Evolutionary conservation across 179 eudicot genomes (phyloP).

Genomic region (Drosera spatulata): DNA sequence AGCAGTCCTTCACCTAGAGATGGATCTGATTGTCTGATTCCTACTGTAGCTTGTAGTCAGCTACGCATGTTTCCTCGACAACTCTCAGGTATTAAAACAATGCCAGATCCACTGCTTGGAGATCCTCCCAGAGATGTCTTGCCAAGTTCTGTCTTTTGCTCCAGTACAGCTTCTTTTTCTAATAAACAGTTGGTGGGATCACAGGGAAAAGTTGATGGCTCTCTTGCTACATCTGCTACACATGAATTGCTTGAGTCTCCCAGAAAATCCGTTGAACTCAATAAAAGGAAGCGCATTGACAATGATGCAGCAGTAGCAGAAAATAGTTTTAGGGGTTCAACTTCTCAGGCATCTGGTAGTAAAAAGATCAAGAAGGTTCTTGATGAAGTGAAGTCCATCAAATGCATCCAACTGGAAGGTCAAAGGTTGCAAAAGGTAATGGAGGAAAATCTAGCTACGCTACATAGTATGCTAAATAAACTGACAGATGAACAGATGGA

Average conservation of each 20-base stretch:
- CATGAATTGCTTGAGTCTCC: conserved; percentile 23
- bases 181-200: conserved; percentile 81
- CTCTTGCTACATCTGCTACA: conserved; percentile 32
- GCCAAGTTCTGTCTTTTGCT: conserved; percentile 63
- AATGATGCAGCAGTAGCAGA: conserved; percentile 31
- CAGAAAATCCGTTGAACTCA: conserved; percentile 21
- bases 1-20: conserved; percentile 24
- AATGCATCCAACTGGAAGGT: conserved; percentile 34
- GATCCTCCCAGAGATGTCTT: conserved; percentile 61
- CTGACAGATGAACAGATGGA: conserved; percentile 18
- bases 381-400: conserved; percentile 37
- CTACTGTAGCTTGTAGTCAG: conserved; percentile 14
- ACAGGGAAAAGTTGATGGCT: conserved; percentile 53
- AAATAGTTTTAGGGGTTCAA: conserved; percentile 24
- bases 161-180: conserved; percentile 78
- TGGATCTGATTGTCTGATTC: conserved; percentile 25
- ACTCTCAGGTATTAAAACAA: conserved; percentile 80
- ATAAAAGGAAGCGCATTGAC: conserved; percentile 14
- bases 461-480: conserved; percentile 21
- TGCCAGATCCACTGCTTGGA: conserved; percentile 59
- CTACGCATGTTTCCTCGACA: conserved; percentile 24
- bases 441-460: conserved; percentile 31
- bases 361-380: conserved; percentile 33
- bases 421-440: conserved; percentile 26
- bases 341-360: conserved; percentile 7